Conservation (phyloP, 768 basidiomycete genomes). For the Termitomyces sp. region DNA sequence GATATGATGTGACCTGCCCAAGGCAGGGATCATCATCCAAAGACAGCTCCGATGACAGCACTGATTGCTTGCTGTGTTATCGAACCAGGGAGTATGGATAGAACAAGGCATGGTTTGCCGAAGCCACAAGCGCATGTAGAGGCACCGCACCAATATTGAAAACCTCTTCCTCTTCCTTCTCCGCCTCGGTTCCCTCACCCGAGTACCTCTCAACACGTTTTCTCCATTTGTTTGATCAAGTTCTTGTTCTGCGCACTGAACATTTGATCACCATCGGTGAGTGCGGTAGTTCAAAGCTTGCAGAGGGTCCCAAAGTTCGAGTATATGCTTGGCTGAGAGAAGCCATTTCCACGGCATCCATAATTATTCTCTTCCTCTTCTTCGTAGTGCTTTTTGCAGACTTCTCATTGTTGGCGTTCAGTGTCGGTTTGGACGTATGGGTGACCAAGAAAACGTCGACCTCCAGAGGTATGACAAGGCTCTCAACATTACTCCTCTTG, state of each 20-base stretch:
- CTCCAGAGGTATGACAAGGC: slow-evolving; percentile 1
- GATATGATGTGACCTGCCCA: slow-evolving; percentile 69
- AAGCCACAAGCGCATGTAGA: not conserved
- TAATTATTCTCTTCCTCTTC: slow-evolving; percentile 39
- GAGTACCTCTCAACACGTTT: not conserved
- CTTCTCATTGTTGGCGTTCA: not conserved
- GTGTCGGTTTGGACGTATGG: not conserved
- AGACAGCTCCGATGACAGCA: slow-evolving; percentile 30
- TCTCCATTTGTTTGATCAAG: slow-evolving; percentile 8
- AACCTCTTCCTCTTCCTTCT: not conserved
- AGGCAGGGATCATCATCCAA: slow-evolving; percentile 65
- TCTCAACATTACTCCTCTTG: slow-evolving; percentile 18
- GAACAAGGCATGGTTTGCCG: not conserved
- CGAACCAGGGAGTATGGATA: slow-evolving; percentile 5
- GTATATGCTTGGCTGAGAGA: slow-evolving; percentile 8
- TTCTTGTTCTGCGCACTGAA: not conserved
- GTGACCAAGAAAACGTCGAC: slow-evolving; percentile 10
- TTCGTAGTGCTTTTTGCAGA: slow-evolving; percentile 1
- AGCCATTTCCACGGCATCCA: too few species aligned
- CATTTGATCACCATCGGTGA: not conserved
- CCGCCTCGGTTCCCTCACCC: too few species aligned
- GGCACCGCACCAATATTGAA: not conserved
- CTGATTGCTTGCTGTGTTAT: not conserved
- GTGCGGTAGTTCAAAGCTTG: not conserved
- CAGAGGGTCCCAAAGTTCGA: not conserved